A percentile compares a stretch with the other conserved stretches of the same genome.
phyloP scores from a whole-genome alignment of 2,329 filamentous ascomycete species.

The Blumeriella jaapii region DNA sequence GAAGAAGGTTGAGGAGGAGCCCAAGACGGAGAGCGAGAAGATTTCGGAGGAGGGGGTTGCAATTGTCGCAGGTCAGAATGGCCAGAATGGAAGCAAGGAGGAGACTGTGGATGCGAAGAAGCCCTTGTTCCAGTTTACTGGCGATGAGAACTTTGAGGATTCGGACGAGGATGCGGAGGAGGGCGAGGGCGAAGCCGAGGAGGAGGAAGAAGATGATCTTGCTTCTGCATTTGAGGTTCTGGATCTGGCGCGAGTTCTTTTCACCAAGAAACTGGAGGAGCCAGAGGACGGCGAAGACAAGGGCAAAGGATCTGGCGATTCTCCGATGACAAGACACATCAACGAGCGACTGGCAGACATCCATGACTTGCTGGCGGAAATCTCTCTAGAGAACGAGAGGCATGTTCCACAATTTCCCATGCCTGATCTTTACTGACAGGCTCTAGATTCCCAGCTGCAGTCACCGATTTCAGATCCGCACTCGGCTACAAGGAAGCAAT shows the following conservation, averaged over 20 bases:
- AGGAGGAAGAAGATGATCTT: conserved; percentile 61
- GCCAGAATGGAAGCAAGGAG: conserved; percentile 24
- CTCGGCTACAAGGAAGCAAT: conserved; percentile 70
- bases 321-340: conserved; percentile 42
- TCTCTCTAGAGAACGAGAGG: conserved; percentile 92
- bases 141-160: conserved; percentile 86
- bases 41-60: conserved; percentile 37
- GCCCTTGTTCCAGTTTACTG: conserved; percentile 81
- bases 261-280: conserved; percentile 43
- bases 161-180: conserved; percentile 64
- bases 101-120: conserved; percentile 44
- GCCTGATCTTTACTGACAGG: conserved; percentile 10
- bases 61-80: conserved; percentile 26
- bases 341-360: conserved; percentile 87
- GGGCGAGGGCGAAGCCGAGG: conserved; percentile 35
- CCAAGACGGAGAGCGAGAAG: conserved; percentile 29
- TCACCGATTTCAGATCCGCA: conserved; percentile 68
- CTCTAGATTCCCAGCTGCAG: conserved; percentile 66
- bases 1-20: conserved; percentile 27
- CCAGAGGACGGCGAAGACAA: conserved; percentile 34
- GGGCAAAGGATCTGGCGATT: conserved; percentile 33
- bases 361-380: conserved; percentile 87
- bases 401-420: conserved; percentile 25
- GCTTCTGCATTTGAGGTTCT: conserved; percentile 76
- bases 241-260: conserved; percentile 62